Base-by-base conservation (phyloP, 192 early-diverging fungal species). In the Coemansia nantahalensis region DNA sequence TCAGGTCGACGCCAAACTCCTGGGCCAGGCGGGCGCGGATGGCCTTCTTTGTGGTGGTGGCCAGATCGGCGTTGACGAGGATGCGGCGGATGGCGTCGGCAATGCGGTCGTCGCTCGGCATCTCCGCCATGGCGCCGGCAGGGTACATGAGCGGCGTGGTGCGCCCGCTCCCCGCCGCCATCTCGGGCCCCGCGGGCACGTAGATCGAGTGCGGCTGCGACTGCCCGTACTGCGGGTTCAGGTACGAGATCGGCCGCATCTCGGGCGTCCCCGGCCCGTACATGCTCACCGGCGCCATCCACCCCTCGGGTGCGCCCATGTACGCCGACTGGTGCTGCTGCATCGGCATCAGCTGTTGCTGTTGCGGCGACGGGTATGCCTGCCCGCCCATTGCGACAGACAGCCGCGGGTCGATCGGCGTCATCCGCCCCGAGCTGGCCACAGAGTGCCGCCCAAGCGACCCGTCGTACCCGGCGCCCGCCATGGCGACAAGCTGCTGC, bases 31-130 rank as follows among this genome's bases (percentile, higher is more conserved):
- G 81, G 30, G 86, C 84, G n/a, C 89, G 81, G 46, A 95, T 87
- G 52, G 86, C 84, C 60, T 86, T 86, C 76, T 92, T 92, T 30
- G 91, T 91, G 18, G 90, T 74, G 6, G 75, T 75, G 54, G 81
- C 81, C 54, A 93, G 65, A 57, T 92, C 87, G 13, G 86, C 80
- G 21, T 79, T 82, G 31, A 79, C 62, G 38, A 95, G 59, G 34
- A 92, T 80, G n/a, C 79, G 70, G 16, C 81, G 77, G 30, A 95
- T 84, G 51, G 85, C 79, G 13, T 65, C 51, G 23, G 84, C 56
- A 17, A 95, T 78, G 39, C 88, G 84, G 11, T 85, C 81, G 51
- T 95, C 89, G 4, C 79, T 70, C 1, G 90, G 89, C 31, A 70
- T n/a, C 45, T 11, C 33, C 0, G 23, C 35, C 44, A 55, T 38